phyloP scores from a whole-genome alignment of 768 basidiomycete species.

The Termitomyces heimii region DNA sequence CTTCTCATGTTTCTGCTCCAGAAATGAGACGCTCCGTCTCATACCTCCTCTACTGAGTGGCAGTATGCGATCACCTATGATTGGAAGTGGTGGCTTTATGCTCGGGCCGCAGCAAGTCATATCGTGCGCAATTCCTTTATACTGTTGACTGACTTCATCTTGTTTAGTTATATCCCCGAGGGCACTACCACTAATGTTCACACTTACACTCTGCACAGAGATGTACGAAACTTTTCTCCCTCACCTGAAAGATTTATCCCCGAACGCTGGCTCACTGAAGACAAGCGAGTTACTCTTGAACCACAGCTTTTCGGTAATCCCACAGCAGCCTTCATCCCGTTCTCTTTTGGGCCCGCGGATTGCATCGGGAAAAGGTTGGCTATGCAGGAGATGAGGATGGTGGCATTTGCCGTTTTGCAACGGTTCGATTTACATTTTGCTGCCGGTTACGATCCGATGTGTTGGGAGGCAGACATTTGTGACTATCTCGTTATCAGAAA shows the following conservation, averaged over 20 bases:
- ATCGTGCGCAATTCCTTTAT: too few relatives aligned
- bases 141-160: neutral
- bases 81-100: neutral
- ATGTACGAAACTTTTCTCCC: neutral
- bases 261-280: constrained; percentile 28
- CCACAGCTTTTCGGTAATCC: constrained; percentile 13
- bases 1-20: neutral
- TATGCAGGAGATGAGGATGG: constrained; percentile 26
- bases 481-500: constrained; percentile 27
- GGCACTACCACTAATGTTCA: neutral
- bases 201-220: neutral
- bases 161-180: neutral
- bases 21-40: neutral
- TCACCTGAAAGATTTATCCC: constrained; percentile 27
- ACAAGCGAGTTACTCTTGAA: constrained; percentile 12
- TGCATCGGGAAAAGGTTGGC: constrained; percentile 40
- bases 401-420: constrained; percentile 21
- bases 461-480: constrained; percentile 22
- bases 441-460: constrained; percentile 14
- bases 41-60: neutral
- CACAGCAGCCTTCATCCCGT: constrained; percentile 27
- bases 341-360: constrained; percentile 41
- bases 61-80: neutral
- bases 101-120: neutral
- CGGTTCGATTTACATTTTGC: constrained; percentile 25